Conservation (phyloP, 1,284 basidiomycete species). For the Cystobasidium sp. region DNA sequence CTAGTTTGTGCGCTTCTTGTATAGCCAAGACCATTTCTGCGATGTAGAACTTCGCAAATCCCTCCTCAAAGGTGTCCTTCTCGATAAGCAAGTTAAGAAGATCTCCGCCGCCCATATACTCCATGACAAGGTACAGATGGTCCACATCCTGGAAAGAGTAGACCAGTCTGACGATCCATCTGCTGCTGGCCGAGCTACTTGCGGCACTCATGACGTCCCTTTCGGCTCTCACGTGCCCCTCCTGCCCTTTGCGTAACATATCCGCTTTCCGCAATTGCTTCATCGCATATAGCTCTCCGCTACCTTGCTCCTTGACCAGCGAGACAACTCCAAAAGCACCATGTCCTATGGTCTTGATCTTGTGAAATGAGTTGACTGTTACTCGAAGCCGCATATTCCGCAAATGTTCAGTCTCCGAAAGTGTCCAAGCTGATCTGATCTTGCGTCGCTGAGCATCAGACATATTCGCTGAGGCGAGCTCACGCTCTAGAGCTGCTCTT, state of each 20-base stretch:
- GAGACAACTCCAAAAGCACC: slow-evolving; percentile 91
- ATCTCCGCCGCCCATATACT: slow-evolving; percentile 86
- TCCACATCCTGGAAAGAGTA: slow-evolving; percentile 89
- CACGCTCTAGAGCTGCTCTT: slow-evolving; percentile 79
- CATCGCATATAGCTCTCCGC: slow-evolving; percentile 88
- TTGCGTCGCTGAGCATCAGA: slow-evolving; percentile 71
- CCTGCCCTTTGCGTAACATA: slow-evolving; percentile 97
- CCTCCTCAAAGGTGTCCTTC: slow-evolving; percentile 88
- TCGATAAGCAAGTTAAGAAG: slow-evolving; percentile 93
- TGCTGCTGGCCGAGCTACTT: slow-evolving; percentile 59
- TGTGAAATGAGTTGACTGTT: slow-evolving; percentile 80
- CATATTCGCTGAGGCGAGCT: slow-evolving; percentile 76
- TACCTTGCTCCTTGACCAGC: slow-evolving; percentile 79
- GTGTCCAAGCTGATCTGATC: slow-evolving; percentile 74
- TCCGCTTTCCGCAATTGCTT: slow-evolving; percentile 96
- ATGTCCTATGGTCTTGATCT: slow-evolving; percentile 86
- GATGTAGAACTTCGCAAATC: slow-evolving; percentile 91
- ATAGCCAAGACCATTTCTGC: slow-evolving; percentile 98
- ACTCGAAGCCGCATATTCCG: slow-evolving; percentile 81
- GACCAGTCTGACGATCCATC: slow-evolving; percentile 91
- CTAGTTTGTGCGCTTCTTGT: slow-evolving; percentile 88
- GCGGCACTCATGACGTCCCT: slow-evolving; percentile 82
- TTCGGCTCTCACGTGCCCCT: slow-evolving; percentile 91
- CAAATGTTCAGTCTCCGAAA: slow-evolving; percentile 86
- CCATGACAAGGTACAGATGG: slow-evolving; percentile 79